Conservation (phyloP, 1,139 yeast species). For the Lizanozyma gosingica region DNA sequence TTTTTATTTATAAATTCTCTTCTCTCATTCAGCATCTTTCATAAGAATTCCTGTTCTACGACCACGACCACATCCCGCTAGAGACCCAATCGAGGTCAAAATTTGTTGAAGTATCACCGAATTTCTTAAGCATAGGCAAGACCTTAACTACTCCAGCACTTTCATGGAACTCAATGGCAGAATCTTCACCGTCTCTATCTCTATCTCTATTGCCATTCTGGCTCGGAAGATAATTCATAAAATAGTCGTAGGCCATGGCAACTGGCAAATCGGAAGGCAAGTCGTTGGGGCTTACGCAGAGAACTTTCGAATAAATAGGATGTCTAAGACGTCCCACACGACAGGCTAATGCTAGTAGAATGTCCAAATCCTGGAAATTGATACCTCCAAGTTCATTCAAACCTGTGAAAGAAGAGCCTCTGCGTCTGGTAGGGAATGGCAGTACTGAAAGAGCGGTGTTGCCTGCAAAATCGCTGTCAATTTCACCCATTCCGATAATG, state of each 20-base stretch:
- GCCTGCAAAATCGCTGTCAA: conserved; percentile 8
- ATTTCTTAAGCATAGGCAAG: conserved; percentile 29
- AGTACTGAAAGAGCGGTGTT: neutral
- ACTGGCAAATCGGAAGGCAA: conserved; percentile 28
- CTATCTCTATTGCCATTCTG: conserved; percentile 6
- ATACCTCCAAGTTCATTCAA: conserved; percentile 33
- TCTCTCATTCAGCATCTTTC: neutral
- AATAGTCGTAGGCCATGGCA: conserved; percentile 30
- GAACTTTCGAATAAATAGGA: conserved; percentile 8
- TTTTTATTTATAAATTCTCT: too few species aligned
- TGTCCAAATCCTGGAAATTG: conserved; percentile 35
- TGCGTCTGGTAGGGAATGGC: conserved; percentile 12
- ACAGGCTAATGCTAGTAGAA: conserved; percentile 26
- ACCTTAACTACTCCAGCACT: conserved; percentile 13
- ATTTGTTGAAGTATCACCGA: conserved; percentile 19
- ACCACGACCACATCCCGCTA: conserved; percentile 25
- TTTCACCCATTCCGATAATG: conserved; percentile 30
- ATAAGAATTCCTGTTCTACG: too few species aligned
- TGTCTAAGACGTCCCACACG: conserved; percentile 18
- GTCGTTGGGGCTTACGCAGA: conserved; percentile 19
- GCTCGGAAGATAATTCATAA: conserved; percentile 25
- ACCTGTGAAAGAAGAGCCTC: conserved; percentile 31
- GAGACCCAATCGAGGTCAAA: conserved; percentile 32
- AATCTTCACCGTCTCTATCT: conserved; percentile 5
- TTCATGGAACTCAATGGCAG: conserved; percentile 16